A percentile compares a stretch with the other conserved stretches of the same genome.
These are phyloP conservation scores for Colletotrichum tropicicola DNA, from an alignment of 2,329 filamentous ascomycete species.

Conservation along the genomic window DNA sequence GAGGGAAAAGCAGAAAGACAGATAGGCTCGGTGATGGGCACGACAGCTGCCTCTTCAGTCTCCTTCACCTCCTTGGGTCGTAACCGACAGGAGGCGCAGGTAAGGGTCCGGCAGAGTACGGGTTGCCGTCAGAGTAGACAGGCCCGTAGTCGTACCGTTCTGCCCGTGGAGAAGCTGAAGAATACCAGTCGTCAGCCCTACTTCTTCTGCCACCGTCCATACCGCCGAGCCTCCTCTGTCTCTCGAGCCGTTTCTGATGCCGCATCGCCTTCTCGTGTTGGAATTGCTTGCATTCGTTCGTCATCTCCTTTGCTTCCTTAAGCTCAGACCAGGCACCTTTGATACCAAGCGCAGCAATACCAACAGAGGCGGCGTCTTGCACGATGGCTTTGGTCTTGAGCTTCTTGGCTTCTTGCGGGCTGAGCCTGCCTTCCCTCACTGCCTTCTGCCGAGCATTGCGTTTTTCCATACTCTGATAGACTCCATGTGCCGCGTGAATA, in stretches of 20 bases:
- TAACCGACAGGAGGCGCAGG: conserved; percentile 51
- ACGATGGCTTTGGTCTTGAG: conserved; percentile 65
- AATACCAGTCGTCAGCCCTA: conserved; percentile 55
- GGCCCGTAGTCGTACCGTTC: conserved; percentile 50
- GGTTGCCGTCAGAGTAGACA: conserved; percentile 56
- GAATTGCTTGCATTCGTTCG: conserved; percentile 58
- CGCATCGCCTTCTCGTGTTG: conserved; percentile 57
- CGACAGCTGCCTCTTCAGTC: conserved; percentile 13
- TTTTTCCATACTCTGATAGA: conserved; percentile 68
- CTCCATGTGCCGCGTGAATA: conserved; percentile 67
- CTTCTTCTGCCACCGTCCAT: conserved; percentile 44
- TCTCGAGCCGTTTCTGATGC: conserved; percentile 57
- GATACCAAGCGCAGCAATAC: conserved; percentile 66
- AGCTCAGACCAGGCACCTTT: conserved; percentile 65
- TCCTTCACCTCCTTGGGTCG: conserved; percentile 45
- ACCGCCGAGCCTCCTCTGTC: conserved; percentile 38
- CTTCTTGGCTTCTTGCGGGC: conserved; percentile 60
- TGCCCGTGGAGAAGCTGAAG: conserved; percentile 48
- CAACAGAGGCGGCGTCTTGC: conserved; percentile 67
- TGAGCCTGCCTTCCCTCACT: conserved; percentile 62
- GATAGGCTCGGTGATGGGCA: too few species aligned
- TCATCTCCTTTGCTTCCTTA: conserved; percentile 62
- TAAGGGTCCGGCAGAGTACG: conserved; percentile 51
- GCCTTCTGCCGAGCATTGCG: conserved; percentile 61
- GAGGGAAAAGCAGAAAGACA: too few species aligned